A percentile compares a stretch with the other conserved stretches of the same genome.
phyloP scores from a whole-genome alignment of 352 stramenopile genomes.

The Globisporangium carolinianum region DNA sequence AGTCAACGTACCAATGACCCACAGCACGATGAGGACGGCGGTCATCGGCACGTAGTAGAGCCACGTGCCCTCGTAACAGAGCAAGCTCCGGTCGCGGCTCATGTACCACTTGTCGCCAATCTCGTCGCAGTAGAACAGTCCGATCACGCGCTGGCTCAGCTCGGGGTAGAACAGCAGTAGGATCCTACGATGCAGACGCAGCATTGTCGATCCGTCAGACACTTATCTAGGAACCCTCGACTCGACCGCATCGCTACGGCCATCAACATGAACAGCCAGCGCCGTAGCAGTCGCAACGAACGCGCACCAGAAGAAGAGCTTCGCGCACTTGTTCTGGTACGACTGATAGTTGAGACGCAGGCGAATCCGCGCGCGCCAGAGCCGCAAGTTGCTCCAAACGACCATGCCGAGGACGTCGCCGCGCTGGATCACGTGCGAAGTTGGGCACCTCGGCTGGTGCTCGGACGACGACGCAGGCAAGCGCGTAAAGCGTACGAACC shows the following conservation, averaged over 20 bases:
- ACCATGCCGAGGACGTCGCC: constrained; percentile 48
- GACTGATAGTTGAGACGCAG: constrained; percentile 64
- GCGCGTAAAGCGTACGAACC: constrained; percentile 19
- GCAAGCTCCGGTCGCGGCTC: constrained; percentile 47
- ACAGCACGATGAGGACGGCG: constrained; percentile 34
- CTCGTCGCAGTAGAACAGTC: constrained; percentile 74
- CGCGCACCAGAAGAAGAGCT: constrained; percentile 58
- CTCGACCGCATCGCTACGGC: too few relatives aligned
- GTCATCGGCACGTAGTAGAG: constrained; percentile 51
- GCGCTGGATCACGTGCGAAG: constrained; percentile 36
- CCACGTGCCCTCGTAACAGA: constrained; percentile 53
- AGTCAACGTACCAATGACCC: constrained; percentile 43
- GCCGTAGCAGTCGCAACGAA: background rate
- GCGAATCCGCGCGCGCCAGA: constrained; percentile 62
- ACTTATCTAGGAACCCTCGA: too few relatives aligned
- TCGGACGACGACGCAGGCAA: constrained; percentile 38
- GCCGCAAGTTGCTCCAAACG: constrained; percentile 57
- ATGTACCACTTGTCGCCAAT: constrained; percentile 54
- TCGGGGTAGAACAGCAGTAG: constrained; percentile 67
- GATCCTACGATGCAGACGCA: constrained; percentile 20
- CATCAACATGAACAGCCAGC: too few relatives aligned
- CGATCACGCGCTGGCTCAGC: constrained; percentile 58
- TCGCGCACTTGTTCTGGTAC: constrained; percentile 76
- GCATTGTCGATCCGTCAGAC: too few relatives aligned
- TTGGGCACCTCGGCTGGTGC: constrained; percentile 42